A percentile compares a stretch with the other conserved stretches of the same genome.
phyloP scores from a whole-genome alignment of 1,139 yeast genomes.

The Zygosaccharomyces pseudobailii region DNA sequence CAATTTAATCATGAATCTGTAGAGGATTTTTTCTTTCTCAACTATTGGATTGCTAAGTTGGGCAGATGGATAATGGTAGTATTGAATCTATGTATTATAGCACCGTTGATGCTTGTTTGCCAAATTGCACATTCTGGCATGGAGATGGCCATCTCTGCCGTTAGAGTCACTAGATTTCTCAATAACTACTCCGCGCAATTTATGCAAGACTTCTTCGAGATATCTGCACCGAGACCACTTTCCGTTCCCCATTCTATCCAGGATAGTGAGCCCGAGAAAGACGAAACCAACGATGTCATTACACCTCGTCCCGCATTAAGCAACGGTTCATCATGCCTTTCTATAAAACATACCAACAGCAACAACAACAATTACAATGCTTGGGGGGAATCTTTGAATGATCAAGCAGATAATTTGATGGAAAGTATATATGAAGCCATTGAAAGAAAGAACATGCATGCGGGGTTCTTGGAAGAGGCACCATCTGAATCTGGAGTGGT shows the following conservation, averaged over 20 bases:
- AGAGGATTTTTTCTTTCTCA: conserved; percentile 17
- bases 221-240: conserved; percentile 5
- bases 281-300: not conserved
- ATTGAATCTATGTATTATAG: conserved; percentile 40
- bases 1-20: conserved; percentile 5
- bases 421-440: conserved; percentile 60
- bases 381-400: conserved; percentile 28
- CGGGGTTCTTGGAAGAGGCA: conserved; percentile 19
- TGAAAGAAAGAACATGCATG: conserved; percentile 23
- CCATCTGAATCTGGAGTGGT: conserved; percentile 5
- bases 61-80: conserved; percentile 45
- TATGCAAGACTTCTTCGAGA: conserved; percentile 40
- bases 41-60: conserved; percentile 37
- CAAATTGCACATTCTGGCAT: conserved; percentile 42
- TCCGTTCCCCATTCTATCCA: not conserved
- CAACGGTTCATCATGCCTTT: conserved; percentile 6
- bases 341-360: not conserved
- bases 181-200: conserved; percentile 35
- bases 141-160: conserved; percentile 35
- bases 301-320: conserved; percentile 9
- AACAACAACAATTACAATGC: conserved; percentile 8
- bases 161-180: conserved; percentile 29
- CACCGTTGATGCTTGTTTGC: conserved; percentile 53
- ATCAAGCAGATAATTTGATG: conserved; percentile 33
- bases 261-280: not conserved